A percentile compares a stretch with the other conserved stretches of the same genome.
Evolutionary conservation across 2,329 filamentous ascomycete species (phyloP).

Genomic region (Microsporum audouinii): DNA sequence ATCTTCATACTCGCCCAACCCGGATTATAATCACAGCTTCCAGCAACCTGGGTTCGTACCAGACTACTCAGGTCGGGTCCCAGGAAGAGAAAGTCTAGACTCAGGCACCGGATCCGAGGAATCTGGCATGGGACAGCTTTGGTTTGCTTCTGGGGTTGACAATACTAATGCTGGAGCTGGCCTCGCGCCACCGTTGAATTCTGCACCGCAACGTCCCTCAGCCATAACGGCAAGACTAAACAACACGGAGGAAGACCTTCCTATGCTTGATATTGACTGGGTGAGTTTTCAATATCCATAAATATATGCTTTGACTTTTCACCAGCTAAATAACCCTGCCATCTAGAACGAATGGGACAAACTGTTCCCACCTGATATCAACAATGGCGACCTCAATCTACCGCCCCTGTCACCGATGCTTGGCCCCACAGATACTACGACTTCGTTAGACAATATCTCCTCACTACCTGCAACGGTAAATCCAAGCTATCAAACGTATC

Average conservation of each 20-base stretch:
- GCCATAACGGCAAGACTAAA: not conserved
- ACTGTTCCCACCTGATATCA: slow-evolving; percentile 33
- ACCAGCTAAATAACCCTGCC: not conserved
- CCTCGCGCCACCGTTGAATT: slow-evolving; percentile 10
- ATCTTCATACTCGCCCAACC: not conserved
- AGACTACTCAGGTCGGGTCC: not conserved
- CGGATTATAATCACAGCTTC: not conserved
- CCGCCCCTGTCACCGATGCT: slow-evolving; percentile 19
- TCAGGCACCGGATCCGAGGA: slow-evolving; percentile 12
- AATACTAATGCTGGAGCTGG: slow-evolving; percentile 10
- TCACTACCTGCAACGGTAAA: not conserved
- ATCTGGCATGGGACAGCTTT: slow-evolving; percentile 11
- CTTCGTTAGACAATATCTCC: not conserved
- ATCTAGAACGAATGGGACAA: slow-evolving; percentile 27
- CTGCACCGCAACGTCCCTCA: slow-evolving; percentile 4
- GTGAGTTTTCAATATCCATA: slow-evolving; percentile 35
- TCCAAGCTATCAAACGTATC: not conserved
- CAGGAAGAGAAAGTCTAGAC: slow-evolving; percentile 10
- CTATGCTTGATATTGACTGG: slow-evolving; percentile 52
- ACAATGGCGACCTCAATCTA: slow-evolving; percentile 44
- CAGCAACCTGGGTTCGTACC: slow-evolving; percentile 2
- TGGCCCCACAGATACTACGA: not conserved
- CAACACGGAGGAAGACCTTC: slow-evolving; percentile 17
- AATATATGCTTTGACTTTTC: not conserved
- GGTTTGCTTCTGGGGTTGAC: slow-evolving; percentile 13